Evolutionary conservation across 345 rosid genomes (phyloP).

Genomic region (Eutrema japonicum): DNA sequence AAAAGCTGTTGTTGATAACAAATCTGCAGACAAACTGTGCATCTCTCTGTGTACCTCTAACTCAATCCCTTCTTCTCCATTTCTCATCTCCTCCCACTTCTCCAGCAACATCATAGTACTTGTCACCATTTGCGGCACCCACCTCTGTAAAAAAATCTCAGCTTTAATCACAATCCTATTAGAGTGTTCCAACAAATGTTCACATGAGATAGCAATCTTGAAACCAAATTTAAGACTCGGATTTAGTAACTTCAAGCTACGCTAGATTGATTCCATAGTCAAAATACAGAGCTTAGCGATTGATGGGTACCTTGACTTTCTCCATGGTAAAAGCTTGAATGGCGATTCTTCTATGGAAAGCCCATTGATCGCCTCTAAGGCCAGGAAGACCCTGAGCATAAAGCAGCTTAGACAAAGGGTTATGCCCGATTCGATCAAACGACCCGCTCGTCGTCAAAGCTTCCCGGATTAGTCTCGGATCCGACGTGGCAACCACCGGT

Average conservation of each 20-base stretch:
- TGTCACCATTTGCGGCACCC: constrained; percentile 71
- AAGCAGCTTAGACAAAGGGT: constrained; percentile 63
- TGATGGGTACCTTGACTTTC: constrained; percentile 62
- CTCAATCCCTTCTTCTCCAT: constrained; percentile 64
- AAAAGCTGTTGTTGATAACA: constrained; percentile 82
- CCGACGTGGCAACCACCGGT: constrained; percentile 67
- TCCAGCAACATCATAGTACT: constrained; percentile 56
- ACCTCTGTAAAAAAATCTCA: constrained; percentile 19
- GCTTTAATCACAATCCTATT: constrained; percentile 11
- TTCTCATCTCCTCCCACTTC: constrained; percentile 70
- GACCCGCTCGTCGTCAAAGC: constrained; percentile 50
- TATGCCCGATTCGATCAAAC: constrained; percentile 47
- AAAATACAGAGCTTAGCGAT: neutral
- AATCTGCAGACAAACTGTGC: constrained; percentile 66
- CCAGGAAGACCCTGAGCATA: constrained; percentile 74
- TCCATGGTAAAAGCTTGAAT: constrained; percentile 70
- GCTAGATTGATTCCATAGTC: neutral
- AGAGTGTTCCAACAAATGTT: neutral
- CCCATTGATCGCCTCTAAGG: constrained; percentile 71
- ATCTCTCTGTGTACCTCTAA: constrained; percentile 65
- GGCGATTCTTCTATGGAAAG: constrained; percentile 63
- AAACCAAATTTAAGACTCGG: neutral
- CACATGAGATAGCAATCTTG: neutral
- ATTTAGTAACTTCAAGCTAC: constrained; percentile 4
- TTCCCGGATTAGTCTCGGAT: constrained; percentile 67